phyloP scores from a whole-genome alignment of 495 filamentous ascomycete species.

The Friedmanniomyces simplex region DNA sequence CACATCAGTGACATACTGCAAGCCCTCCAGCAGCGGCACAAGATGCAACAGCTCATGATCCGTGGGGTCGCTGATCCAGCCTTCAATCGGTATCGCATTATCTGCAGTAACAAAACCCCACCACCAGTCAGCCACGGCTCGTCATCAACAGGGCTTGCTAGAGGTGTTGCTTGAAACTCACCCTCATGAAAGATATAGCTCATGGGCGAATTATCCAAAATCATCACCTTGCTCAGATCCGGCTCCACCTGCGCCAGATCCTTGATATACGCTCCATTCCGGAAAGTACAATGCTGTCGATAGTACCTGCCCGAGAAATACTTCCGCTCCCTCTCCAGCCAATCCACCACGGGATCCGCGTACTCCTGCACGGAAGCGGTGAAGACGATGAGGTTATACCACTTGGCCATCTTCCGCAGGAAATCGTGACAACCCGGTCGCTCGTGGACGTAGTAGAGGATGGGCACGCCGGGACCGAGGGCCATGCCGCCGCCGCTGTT shows the following conservation, averaged over 20 bases:
- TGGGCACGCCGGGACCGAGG: constrained; percentile 81
- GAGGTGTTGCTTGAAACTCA: constrained; percentile 30
- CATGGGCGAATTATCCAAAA: constrained; percentile 93
- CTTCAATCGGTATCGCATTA: constrained; percentile 88
- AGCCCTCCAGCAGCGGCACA: constrained; percentile 82
- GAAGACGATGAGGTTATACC: constrained; percentile 97
- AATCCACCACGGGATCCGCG: constrained; percentile 97
- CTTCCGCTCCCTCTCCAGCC: constrained; percentile 92
- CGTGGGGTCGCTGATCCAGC: constrained; percentile 85
- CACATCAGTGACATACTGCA: constrained; percentile 95
- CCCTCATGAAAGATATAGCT: constrained; percentile 99
- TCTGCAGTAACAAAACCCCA: constrained; percentile 44
- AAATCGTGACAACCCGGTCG: constrained; percentile 96
- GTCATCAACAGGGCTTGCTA: too few relatives aligned
- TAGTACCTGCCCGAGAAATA: constrained; percentile 90
- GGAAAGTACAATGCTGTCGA: constrained; percentile 88
- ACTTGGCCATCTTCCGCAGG: constrained; percentile 78
- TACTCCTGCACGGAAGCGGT: constrained; percentile 98
- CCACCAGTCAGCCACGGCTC: neutral
- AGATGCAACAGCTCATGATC: constrained; percentile 85
- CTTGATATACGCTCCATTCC: constrained; percentile 95
- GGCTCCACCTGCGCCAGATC: constrained; percentile 93
- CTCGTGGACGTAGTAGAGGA: constrained; percentile 98
- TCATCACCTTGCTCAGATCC: constrained; percentile 94
- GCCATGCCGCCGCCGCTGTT: too few relatives aligned